Percentiles rank a stretch among this genome's conserved stretches.
Conservation (phyloP, 306 rosid species). For the Quercus ilex region DNA sequence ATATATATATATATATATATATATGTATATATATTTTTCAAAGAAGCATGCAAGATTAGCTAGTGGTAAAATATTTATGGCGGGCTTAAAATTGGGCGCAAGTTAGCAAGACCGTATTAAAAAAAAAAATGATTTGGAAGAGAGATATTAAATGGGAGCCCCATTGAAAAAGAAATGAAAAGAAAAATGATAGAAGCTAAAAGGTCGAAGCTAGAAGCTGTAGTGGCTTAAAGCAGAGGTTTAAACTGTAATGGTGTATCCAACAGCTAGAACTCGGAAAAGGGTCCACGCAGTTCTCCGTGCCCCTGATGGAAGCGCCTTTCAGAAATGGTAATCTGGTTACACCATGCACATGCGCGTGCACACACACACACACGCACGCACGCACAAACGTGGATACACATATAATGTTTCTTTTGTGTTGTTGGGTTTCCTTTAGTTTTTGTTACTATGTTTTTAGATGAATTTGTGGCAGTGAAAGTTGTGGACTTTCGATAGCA, state of each 20-base stretch:
- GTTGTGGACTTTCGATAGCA: slow-evolving; percentile 44
- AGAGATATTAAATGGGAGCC: background rate
- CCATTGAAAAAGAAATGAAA: background rate
- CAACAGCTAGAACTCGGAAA: slow-evolving; percentile 33
- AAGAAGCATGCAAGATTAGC: no score
- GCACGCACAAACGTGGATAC: background rate
- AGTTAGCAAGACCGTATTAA: no score
- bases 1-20: no score
- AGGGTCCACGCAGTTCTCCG: slow-evolving; percentile 44
- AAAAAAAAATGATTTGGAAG: no score
- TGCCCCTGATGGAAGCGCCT: slow-evolving; percentile 61
- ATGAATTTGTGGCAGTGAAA: slow-evolving; percentile 26
- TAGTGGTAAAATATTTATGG: background rate
- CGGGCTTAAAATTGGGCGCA: background rate
- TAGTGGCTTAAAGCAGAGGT: no score
- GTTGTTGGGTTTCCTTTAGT: background rate
- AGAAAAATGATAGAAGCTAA: background rate
- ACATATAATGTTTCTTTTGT: background rate
- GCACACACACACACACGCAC: rapidly evolving
- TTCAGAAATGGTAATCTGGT: slow-evolving; percentile 41
- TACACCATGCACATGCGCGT: background rate
- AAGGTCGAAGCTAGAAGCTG: slow-evolving; percentile 17
- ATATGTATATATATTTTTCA: no score
- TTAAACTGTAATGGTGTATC: slow-evolving; percentile 28
- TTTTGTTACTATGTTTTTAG: background rate